Evolutionary conservation across 1,139 yeast genomes (phyloP), one percentile per base, ranked within the genome.

Genomic region (Pichia sp.): DNA sequence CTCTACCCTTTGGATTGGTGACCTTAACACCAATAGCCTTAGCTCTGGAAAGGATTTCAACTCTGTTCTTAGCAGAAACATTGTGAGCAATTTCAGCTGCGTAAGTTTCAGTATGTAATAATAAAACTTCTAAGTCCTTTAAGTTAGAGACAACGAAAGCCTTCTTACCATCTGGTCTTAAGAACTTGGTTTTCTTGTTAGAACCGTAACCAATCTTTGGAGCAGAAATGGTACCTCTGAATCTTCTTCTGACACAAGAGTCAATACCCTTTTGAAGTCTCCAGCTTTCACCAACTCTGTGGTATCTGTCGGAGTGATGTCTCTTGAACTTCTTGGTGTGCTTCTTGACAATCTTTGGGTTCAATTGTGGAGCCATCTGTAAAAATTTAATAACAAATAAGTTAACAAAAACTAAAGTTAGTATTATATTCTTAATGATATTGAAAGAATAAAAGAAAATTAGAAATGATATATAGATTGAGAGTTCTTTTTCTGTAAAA

Each of bases 201-300:
- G 97, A 89, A 76, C 98, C 97, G 82, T 87, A 94, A 80, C 99
- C 99, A 68, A 94, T 90, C 80, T 86, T 90, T 80, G 99, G 99
- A 82, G 90, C 95, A 68, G 92, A 80, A 70, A 92, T 86, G 76
- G 94, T 84, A 69, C 98, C 98, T 84, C 97, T 87, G 95, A 92
- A 94, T 81, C 97, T 87, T 82, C 97, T 90, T 83, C 97, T 90
- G 73, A 90, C 97, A 78, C 90, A 83, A 66, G 97, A 90, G 82
- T 94, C 99, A 70, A 94, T 94, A 92, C 99, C 99, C 87, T 90
- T 92, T 80, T 94, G 98, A 80, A 92, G 92, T 87, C 99, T 92
- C 98, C 98, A 94, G 82, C 83, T 84, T 78, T 87, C 97, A 67
- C 89, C 78, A 64, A 92, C 97, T 77, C 98, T 90, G 82, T 82